Evolutionary conservation across 192 early-diverging fungal species (phyloP), one percentile per base, ranked within the genome.

Genomic region (Coemansia guatemalensis): DNA sequence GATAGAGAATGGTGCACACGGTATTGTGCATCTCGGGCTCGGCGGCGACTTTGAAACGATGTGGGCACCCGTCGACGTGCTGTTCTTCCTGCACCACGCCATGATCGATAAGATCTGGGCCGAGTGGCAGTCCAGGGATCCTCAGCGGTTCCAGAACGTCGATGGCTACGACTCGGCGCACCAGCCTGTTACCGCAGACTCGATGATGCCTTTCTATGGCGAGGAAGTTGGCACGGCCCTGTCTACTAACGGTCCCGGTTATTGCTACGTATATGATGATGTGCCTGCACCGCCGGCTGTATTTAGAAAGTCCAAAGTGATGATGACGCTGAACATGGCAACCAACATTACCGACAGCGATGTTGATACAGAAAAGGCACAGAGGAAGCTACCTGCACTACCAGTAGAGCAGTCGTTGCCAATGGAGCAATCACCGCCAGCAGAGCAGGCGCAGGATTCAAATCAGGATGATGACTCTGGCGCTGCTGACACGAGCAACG

Each of bases 21-120:
- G 78, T 2, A 78, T 76, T 41, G 78, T 84, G 48, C 82, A 84
- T 50, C 39, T 80, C 29, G 74, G 75, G 0, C 51, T 84, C 22
- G 82, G 82, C 29, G 82, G 82, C 39, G 82, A 84, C 59, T 81
- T 84, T 62, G 68, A 80, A 29, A 77, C 74, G 4, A 84, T 84
- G 82, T 76, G 70, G 67, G 74, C 78, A 11, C 82, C 82, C 1
- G 78, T 78, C 44, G 82, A 84, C 44, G 84, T 85, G 9, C 55
- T 88, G 33, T 89, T 88, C 69, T 89, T 82, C 55, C 58, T 89
- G 55, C 86, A 89, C 72, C 88, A 89, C 64, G 81, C 83, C n/a
- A 84, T 82, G 66, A 81, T 89, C 30, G 88, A 86, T 73, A 82
- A 82, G 71, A 50, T 87, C 53, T 88, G 84, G 84, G 72, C 70